phyloP scores from a whole-genome alignment of 176 grass and related monocot species.

The Aegilops bicornis region DNA sequence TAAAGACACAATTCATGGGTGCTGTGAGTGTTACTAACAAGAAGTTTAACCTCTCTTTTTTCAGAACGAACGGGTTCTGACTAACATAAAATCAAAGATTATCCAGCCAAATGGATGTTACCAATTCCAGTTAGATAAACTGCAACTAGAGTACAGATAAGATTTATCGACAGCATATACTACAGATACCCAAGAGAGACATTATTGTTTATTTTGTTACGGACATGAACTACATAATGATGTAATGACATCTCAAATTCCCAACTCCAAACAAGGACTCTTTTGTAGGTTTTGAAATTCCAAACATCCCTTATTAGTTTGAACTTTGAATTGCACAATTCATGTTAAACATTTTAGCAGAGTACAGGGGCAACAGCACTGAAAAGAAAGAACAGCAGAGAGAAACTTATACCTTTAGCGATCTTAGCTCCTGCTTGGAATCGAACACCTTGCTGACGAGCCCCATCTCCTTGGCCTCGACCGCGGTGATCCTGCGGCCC shows the following conservation, averaged over 20 bases:
- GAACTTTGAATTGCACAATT: no score
- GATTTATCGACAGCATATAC: not conserved
- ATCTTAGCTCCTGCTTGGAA: slow-evolving; percentile 54
- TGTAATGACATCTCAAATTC: not conserved
- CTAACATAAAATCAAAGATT: not conserved
- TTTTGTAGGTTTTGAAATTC: no score
- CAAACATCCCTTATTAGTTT: no score
- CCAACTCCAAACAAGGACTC: not conserved
- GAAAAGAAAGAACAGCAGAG: not conserved
- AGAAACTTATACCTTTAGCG: slow-evolving; percentile 44
- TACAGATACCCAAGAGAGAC: slow-evolving; percentile 4
- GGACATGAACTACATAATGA: not conserved
- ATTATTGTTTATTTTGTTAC: not conserved
- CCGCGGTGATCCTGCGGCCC: slow-evolving; percentile 49
- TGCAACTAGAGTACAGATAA: not conserved
- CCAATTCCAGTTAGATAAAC: not conserved
- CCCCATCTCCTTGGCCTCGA: slow-evolving; percentile 80
- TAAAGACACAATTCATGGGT: not conserved
- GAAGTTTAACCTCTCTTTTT: not conserved
- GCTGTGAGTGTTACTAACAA: not conserved
- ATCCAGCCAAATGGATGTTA: not conserved
- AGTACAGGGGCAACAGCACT: not conserved
- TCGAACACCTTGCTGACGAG: slow-evolving; percentile 67
- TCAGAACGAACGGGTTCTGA: not conserved
- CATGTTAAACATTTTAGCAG: no score